These are phyloP conservation scores for Gymnopus androsaceus DNA, from an alignment of 1,284 basidiomycete genomes.

Conservation along the genomic window DNA sequence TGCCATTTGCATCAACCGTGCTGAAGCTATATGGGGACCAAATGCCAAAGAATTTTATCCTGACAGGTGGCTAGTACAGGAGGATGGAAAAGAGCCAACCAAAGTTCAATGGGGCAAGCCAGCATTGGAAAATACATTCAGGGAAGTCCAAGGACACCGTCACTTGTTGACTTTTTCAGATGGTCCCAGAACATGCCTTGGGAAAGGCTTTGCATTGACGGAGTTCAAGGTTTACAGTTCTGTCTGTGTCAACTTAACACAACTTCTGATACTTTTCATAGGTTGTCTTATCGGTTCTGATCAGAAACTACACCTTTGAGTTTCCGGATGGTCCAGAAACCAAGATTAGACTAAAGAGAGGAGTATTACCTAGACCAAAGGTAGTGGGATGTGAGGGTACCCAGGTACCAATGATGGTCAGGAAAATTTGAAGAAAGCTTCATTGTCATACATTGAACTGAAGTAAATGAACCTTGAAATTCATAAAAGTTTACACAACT, in stretches of 20 bases:
- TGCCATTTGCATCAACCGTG: slow-evolving; percentile 46
- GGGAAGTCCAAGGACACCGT: slow-evolving; percentile 40
- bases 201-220: slow-evolving; percentile 40
- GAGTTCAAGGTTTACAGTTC: slow-evolving; percentile 42
- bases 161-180: slow-evolving; percentile 44
- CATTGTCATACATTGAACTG: no score
- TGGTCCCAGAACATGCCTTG: slow-evolving; percentile 43
- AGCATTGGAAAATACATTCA: slow-evolving; percentile 13
- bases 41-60: slow-evolving; percentile 42
- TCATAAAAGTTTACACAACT: no score
- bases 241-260: neutral
- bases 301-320: slow-evolving; percentile 27
- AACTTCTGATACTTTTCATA: neutral
- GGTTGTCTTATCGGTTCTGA: slow-evolving; percentile 29
- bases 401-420: slow-evolving; percentile 42
- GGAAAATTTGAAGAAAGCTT: neutral
- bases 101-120: slow-evolving; percentile 7
- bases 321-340: slow-evolving; percentile 41
- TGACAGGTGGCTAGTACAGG: slow-evolving; percentile 38
- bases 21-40: slow-evolving; percentile 47
- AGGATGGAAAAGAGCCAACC: slow-evolving; percentile 18
- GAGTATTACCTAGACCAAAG: slow-evolving; percentile 44
- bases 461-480: no score
- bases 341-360: slow-evolving; percentile 35
- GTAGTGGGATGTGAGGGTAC: slow-evolving; percentile 43